phyloP scores from a whole-genome alignment of 257 asterid genomes.

The Solanum appendiculatum region DNA sequence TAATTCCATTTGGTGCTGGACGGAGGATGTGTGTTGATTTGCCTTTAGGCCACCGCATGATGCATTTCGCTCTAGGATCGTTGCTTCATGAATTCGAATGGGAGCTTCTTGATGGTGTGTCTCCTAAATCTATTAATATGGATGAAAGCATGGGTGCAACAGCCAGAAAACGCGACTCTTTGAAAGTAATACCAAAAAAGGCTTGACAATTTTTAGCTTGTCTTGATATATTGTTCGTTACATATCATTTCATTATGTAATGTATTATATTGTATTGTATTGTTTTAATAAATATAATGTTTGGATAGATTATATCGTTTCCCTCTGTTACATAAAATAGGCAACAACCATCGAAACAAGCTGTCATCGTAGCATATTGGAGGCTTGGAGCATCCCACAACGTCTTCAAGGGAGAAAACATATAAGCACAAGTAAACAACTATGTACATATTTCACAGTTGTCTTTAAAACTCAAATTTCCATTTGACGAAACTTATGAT shows the following conservation, averaged over 20 bases:
- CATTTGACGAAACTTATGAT: not conserved
- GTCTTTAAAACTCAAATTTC: not conserved
- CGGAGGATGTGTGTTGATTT: not conserved
- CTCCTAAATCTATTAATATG: not conserved
- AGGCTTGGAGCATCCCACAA: no score
- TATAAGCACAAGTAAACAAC: not conserved
- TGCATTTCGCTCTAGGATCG: not conserved
- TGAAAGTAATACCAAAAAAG: not conserved
- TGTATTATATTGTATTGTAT: not conserved
- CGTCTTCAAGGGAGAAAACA: no score
- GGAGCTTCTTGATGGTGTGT: not conserved
- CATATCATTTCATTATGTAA: no score
- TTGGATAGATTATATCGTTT: not conserved
- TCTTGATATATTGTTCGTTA: no score
- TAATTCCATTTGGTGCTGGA: not conserved
- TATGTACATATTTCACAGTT: not conserved
- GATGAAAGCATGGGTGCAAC: not conserved
- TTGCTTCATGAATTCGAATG: not conserved
- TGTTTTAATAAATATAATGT: not conserved
- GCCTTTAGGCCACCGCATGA: not conserved
- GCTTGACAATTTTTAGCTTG: not conserved
- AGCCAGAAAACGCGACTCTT: not conserved
- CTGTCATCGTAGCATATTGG: not conserved
- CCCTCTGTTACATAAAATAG: not conserved
- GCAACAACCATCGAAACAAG: not conserved